Percentiles rank a stretch among this genome's conserved stretches.
These are phyloP conservation scores for Nephelium lappaceum DNA, from an alignment of 345 rosid genomes.

Conservation along the genomic window DNA sequence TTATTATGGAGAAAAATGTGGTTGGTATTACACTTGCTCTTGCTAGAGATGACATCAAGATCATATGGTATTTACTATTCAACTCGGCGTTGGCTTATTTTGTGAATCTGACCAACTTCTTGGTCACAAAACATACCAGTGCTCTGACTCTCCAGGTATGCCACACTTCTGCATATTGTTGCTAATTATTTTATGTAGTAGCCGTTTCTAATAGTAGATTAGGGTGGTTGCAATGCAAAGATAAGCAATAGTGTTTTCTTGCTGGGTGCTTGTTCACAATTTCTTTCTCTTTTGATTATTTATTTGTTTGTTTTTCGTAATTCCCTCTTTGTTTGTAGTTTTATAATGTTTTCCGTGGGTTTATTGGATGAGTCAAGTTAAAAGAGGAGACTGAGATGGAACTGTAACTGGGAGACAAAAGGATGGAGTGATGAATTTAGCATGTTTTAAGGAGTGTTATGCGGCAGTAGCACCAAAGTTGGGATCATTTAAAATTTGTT, in stretches of 20 bases:
- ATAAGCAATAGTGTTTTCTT: background rate
- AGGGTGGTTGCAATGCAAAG: background rate
- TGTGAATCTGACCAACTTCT: constrained; percentile 94
- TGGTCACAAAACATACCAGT: constrained; percentile 99
- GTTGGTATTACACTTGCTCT: constrained; percentile 95
- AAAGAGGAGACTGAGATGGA: background rate
- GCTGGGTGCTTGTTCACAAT: background rate
- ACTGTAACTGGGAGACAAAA: background rate
- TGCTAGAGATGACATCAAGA: constrained; percentile 85
- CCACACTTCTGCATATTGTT: constrained; percentile 10
- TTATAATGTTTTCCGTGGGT: background rate
- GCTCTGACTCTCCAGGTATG: constrained; percentile 96
- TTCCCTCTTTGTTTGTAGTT: background rate
- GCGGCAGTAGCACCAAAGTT: background rate
- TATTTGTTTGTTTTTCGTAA: background rate
- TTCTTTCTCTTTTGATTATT: background rate
- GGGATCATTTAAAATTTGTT: background rate
- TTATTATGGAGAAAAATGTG: constrained; percentile 92
- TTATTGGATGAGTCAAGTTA: background rate
- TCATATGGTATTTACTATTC: constrained; percentile 93
- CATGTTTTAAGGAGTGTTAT: background rate
- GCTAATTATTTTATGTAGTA: background rate
- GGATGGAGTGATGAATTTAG: background rate
- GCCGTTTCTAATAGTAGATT: background rate
- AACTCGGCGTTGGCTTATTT: constrained; percentile 93